A percentile compares a stretch with the other conserved stretches of the same genome.
These are phyloP conservation scores for Dothistroma septosporum DNA, from an alignment of 2,329 filamentous ascomycete genomes.

Conservation along the genomic window DNA sequence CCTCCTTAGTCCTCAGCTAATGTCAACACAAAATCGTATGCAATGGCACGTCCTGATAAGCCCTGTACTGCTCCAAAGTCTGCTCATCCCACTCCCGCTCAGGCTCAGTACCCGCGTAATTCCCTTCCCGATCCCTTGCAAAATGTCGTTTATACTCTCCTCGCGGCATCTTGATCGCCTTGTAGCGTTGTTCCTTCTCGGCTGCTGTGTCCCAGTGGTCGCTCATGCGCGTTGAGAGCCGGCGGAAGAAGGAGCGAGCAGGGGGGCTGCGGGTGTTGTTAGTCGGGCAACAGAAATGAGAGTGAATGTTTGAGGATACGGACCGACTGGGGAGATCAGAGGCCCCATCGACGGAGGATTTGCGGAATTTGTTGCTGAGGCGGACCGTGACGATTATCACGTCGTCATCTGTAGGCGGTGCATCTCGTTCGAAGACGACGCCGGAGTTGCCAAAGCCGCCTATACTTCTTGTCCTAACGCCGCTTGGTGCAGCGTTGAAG, in stretches of 20 bases:
- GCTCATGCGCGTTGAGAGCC: conserved; percentile 26
- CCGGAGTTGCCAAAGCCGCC: conserved; percentile 16
- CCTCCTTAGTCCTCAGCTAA: neutral
- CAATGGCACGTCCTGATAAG: conserved; percentile 26
- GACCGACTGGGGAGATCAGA: conserved; percentile 24
- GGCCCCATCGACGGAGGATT: conserved; percentile 14
- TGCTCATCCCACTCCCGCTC: conserved; percentile 29
- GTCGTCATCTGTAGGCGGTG: conserved; percentile 24
- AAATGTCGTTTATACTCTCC: conserved; percentile 29
- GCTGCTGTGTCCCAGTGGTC: conserved; percentile 13
- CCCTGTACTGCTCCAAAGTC: conserved; percentile 24
- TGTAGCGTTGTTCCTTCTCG: conserved; percentile 24
- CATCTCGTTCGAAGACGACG: conserved; percentile 22
- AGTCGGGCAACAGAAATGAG: neutral
- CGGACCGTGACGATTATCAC: conserved; percentile 29
- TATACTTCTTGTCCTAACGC: conserved; percentile 10
- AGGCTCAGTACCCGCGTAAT: conserved; percentile 31
- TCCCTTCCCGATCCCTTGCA: conserved; percentile 23
- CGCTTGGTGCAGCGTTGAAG: conserved; percentile 4
- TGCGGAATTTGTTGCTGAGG: conserved; percentile 18
- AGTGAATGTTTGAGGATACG: neutral
- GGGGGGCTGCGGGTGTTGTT: conserved; percentile 19
- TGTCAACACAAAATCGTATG: conserved; percentile 16
- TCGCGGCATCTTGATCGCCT: conserved; percentile 32
- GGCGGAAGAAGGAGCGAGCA: conserved; percentile 26